These are phyloP conservation scores for Gossypium thurberi DNA, from an alignment of 345 rosid species.

Conservation along the genomic window DNA sequence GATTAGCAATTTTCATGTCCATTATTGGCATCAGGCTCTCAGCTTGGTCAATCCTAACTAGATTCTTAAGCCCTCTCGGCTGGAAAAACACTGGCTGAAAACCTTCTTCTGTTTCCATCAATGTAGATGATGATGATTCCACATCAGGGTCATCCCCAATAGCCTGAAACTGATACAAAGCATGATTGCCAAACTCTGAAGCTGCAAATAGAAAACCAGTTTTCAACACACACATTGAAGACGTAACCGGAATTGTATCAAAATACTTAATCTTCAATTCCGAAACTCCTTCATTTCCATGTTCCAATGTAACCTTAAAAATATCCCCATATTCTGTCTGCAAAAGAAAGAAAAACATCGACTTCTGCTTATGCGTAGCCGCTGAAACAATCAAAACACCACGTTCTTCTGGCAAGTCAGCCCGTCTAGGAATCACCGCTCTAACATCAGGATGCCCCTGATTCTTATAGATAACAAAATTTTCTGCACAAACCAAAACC, in stretches of 20 bases:
- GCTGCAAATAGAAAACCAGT: conserved; percentile 86
- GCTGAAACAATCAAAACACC: conserved; percentile 94
- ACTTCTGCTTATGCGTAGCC: conserved; percentile 79
- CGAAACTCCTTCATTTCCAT: conserved; percentile 57
- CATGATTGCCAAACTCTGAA: conserved; percentile 96
- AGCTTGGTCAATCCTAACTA: conserved; percentile 89
- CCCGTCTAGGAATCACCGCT: conserved; percentile 90
- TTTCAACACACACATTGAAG: conserved; percentile 86
- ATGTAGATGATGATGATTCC: conserved; percentile 78
- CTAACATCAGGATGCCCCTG: conserved; percentile 89
- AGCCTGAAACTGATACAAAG: conserved; percentile 87
- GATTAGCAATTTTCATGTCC: conserved; percentile 89
- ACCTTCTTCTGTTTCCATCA: conserved; percentile 97
- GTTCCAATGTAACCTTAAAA: conserved; percentile 81
- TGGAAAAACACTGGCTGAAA: conserved; percentile 92
- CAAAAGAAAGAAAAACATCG: conserved; percentile 84
- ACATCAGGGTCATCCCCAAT: conserved; percentile 89
- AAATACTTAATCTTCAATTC: conserved; percentile 94
- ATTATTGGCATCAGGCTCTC: conserved; percentile 96
- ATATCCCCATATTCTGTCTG: conserved; percentile 96
- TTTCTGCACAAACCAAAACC: conserved; percentile 89
- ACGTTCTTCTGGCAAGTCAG: conserved; percentile 83
- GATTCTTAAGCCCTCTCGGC: conserved; percentile 87
- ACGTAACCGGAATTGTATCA: conserved; percentile 82
- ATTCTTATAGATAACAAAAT: conserved; percentile 94